Evolutionary conservation across 768 basidiomycete genomes (phyloP).

Genomic region (Suillus bovinus): DNA sequence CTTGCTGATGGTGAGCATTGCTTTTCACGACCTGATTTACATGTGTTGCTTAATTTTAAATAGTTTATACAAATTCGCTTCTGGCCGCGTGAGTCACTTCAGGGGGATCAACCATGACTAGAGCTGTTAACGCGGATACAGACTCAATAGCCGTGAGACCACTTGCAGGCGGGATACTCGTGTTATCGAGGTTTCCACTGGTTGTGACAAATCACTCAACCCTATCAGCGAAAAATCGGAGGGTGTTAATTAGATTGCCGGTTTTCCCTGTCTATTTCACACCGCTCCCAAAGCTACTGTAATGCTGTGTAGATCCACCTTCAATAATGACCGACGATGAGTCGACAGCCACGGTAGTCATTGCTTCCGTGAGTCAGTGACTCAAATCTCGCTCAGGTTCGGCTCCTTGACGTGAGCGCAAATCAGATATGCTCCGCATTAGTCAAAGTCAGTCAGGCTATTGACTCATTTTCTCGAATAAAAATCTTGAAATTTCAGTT

Average conservation of each 20-base stretch:
- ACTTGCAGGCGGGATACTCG: neutral
- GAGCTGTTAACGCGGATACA: neutral
- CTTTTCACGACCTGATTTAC: neutral
- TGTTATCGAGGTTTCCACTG: neutral
- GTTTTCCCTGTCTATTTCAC: neutral
- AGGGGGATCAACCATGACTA: neutral
- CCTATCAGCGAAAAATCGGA: too few species aligned
- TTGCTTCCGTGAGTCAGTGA: neutral
- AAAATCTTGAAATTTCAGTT: neutral
- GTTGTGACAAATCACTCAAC: neutral
- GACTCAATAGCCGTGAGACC: neutral
- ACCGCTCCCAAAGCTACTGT: neutral
- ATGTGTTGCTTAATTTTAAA: neutral
- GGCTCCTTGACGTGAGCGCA: neutral
- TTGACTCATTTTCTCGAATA: neutral
- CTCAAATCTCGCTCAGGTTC: neutral
- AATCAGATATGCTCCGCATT: neutral
- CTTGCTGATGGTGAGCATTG: conserved; percentile 8
- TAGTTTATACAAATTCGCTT: neutral
- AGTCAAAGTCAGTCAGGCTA: neutral
- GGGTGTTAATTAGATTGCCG: neutral
- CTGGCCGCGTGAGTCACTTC: conserved; percentile 1
- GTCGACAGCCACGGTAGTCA: neutral
- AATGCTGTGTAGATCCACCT: neutral
- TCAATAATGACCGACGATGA: neutral